phyloP scores from a whole-genome alignment of 2,329 filamentous ascomycete genomes.

The Colletotrichum lupini region DNA sequence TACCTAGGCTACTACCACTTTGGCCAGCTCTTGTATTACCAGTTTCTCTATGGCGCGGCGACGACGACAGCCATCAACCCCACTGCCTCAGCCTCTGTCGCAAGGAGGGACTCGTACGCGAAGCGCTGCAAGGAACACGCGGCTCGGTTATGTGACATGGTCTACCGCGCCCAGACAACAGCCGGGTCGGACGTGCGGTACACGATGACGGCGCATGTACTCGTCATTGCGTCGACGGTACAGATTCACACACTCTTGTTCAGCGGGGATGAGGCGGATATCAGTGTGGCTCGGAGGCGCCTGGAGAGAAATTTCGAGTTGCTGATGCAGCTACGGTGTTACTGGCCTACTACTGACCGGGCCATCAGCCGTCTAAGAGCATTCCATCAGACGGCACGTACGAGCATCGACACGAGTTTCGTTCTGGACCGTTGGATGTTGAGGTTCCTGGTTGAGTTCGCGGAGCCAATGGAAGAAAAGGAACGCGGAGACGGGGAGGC shows the following conservation, averaged over 20 bases:
- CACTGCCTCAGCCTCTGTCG: conserved; percentile 20
- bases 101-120: conserved; percentile 47
- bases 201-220: conserved; percentile 56
- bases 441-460: conserved; percentile 48
- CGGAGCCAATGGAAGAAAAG: conserved; percentile 43
- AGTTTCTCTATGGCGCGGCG: conserved; percentile 48
- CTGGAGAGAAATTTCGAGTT: conserved; percentile 58
- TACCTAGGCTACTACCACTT: conserved; percentile 60
- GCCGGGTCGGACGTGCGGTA: conserved; percentile 53
- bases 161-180: conserved; percentile 50
- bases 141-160: conserved; percentile 50
- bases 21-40: conserved; percentile 58
- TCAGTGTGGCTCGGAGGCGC: conserved; percentile 45
- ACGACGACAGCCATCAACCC: conserved; percentile 36
- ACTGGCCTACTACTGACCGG: conserved; percentile 53
- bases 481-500: conserved; percentile 36
- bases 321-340: conserved; percentile 50
- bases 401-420: conserved; percentile 49
- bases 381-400: conserved; percentile 54
- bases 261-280: conserved; percentile 46
- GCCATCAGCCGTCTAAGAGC: conserved; percentile 50
- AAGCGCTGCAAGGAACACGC: conserved; percentile 53
- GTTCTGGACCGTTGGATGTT: conserved; percentile 55
- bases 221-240: conserved; percentile 58
- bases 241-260: conserved; percentile 59